phyloP scores from a whole-genome alignment of 805 yeast genomes.

The Saccharomycopsis sp. region DNA sequence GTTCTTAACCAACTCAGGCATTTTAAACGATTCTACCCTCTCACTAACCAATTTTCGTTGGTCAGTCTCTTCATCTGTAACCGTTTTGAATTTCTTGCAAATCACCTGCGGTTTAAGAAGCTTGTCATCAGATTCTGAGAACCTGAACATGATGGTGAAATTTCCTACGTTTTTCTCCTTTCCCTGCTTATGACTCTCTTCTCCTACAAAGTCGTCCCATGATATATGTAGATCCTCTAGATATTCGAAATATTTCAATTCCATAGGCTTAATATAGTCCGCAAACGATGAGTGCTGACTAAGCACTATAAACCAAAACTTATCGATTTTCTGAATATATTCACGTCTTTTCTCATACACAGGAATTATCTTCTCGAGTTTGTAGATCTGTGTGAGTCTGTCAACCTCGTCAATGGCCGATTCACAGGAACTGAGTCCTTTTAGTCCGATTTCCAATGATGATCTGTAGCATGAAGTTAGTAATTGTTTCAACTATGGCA shows the following conservation, averaged over 20 bases:
- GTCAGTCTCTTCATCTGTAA: slow-evolving; percentile 23
- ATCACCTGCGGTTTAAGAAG: slow-evolving; percentile 49
- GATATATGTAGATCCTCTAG: slow-evolving; percentile 59
- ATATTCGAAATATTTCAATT: slow-evolving; percentile 65
- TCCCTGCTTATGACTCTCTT: slow-evolving; percentile 27
- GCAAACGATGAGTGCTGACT: slow-evolving; percentile 82
- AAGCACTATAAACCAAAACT: slow-evolving; percentile 83
- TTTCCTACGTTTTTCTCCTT: slow-evolving; percentile 37
- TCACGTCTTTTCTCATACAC: slow-evolving; percentile 53
- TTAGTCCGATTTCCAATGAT: background rate
- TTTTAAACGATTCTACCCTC: slow-evolving; percentile 43
- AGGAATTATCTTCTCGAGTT: slow-evolving; percentile 47
- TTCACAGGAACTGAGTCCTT: slow-evolving; percentile 11
- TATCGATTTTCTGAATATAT: slow-evolving; percentile 49
- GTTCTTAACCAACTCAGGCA: slow-evolving; percentile 60
- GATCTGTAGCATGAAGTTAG: background rate
- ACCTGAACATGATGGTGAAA: slow-evolving; percentile 55
- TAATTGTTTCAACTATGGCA: background rate
- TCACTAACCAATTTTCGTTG: slow-evolving; percentile 45
- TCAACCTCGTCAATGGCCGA: slow-evolving; percentile 11
- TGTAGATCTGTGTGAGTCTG: slow-evolving; percentile 33
- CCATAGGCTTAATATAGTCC: slow-evolving; percentile 70
- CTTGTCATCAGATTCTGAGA: slow-evolving; percentile 38
- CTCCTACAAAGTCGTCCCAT: slow-evolving; percentile 35
- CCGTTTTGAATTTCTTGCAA: slow-evolving; percentile 50